phyloP scores from a whole-genome alignment of 345 rosid species.

The Ricinus communis region DNA sequence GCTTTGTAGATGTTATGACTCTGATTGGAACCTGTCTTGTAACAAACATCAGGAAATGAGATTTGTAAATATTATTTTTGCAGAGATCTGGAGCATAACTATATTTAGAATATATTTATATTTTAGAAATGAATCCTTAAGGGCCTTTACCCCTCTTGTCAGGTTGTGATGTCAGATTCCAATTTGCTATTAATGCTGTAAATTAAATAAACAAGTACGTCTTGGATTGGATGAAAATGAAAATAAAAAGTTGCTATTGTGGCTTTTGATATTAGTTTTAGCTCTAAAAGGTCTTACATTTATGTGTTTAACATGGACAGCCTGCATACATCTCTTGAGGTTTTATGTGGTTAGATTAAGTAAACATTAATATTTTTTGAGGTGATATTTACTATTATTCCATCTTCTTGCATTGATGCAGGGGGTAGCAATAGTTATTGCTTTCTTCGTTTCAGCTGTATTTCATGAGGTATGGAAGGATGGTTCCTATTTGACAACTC shows the following conservation, averaged over 20 bases:
- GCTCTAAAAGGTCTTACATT: background rate
- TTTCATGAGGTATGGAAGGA: conserved; percentile 79
- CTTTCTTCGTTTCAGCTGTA: conserved; percentile 83
- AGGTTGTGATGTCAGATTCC: background rate
- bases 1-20: background rate
- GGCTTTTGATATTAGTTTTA: background rate
- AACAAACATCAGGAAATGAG: background rate
- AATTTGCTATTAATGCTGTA: background rate
- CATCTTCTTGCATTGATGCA: conserved; percentile 24
- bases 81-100: background rate
- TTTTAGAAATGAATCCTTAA: background rate
- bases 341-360: background rate
- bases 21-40: background rate
- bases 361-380: background rate
- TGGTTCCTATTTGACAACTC: background rate
- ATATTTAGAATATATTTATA: background rate
- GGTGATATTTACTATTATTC: background rate
- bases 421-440: conserved; percentile 68
- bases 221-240: background rate
- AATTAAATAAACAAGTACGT: background rate
- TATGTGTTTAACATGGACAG: background rate
- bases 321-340: background rate
- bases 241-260: background rate
- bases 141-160: background rate
- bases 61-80: background rate